These are phyloP conservation scores for Knoxia roxburghii DNA, from an alignment of 257 asterid species.

Conservation along the genomic window DNA sequence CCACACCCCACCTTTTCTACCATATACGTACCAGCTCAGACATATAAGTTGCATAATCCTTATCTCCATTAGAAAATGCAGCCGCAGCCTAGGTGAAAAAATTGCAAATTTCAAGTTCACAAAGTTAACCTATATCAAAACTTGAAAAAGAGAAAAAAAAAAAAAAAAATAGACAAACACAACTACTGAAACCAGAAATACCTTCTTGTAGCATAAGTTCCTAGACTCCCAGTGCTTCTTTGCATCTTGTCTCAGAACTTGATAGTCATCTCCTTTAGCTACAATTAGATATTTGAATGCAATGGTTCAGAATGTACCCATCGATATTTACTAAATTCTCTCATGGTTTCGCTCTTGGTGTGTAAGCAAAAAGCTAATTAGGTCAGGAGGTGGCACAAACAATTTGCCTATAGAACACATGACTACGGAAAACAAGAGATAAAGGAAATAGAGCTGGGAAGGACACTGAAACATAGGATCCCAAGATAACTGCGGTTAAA, in stretches of 20 bases:
- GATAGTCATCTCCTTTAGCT: slow-evolving; percentile 84
- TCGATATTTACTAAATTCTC: not conserved
- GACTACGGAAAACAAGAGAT: not conserved
- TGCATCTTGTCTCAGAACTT: slow-evolving; percentile 58
- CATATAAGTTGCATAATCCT: slow-evolving; percentile 67
- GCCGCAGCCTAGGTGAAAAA: slow-evolving; percentile 65
- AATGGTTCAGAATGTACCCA: not conserved
- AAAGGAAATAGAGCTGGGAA: not conserved
- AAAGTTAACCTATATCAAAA: slow-evolving; percentile 8
- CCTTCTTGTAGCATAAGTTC: slow-evolving; percentile 83
- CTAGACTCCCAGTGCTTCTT: slow-evolving; percentile 76
- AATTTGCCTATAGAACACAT: not conserved
- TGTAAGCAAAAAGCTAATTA: not conserved
- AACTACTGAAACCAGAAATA: slow-evolving; percentile 18
- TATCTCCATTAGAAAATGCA: slow-evolving; percentile 72
- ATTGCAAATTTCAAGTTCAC: slow-evolving; percentile 25
- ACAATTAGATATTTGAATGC: slow-evolving; percentile 28
- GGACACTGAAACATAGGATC: not conserved
- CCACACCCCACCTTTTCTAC: slow-evolving; percentile 10
- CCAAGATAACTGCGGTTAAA: too few relatives aligned
- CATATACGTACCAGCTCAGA: slow-evolving; percentile 65
- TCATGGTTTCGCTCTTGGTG: not conserved
- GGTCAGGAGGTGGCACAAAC: not conserved
- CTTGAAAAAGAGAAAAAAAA: not conserved
- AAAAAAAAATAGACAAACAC: not conserved